Evolutionary conservation across 2,329 filamentous ascomycete species (phyloP), one percentile per base, ranked within the genome.

Genomic region (Talaromyces pinophilus): DNA sequence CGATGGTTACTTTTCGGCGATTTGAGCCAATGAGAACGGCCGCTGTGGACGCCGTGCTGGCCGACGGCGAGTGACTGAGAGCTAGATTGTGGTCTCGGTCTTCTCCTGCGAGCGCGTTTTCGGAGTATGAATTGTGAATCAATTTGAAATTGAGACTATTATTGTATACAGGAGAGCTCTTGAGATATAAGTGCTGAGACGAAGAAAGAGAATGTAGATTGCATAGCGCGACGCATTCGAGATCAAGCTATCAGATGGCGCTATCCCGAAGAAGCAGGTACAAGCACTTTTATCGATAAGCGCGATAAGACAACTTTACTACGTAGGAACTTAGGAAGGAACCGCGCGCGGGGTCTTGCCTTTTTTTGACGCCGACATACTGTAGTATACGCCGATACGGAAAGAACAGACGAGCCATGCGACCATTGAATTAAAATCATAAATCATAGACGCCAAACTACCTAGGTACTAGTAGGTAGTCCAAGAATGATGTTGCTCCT

Each of bases 1-100:
- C 61, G 62, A 63, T 22, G 48, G 22, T 33, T 54, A 5, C 42
- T 38, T 38, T 19, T 67, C 66, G 66, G 66, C 66, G 66, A 22
- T 42, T 22, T 10, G 35, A 38, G 38, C 66, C 66, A 67, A 67
- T 67, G 28, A 55, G 28, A 50, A 7, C 7, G 11, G 19, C 63
- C 63, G 52, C 33, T 35, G 30, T 4, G n/a, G 33, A 11, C 17
- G 54, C 59, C 59, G 48, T 22, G 13, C 30, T 13, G 33, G 59
- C 60, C 61, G 46, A 44, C 35, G 61, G 35, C 61, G 33, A 54
- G 48, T 35, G 33, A 57, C 54, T 38, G 33, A 8, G 17, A 57
- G 2, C 28, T 38, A 35, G 8, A 13, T 35, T 5, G 17, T 35
- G n/a, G 30, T 19, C 3, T 35, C 28, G n/a, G n/a, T 11, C 4